Evolutionary conservation across 2,329 filamentous ascomycete species (phyloP).

Genomic region (Cladosporium sp.): DNA sequence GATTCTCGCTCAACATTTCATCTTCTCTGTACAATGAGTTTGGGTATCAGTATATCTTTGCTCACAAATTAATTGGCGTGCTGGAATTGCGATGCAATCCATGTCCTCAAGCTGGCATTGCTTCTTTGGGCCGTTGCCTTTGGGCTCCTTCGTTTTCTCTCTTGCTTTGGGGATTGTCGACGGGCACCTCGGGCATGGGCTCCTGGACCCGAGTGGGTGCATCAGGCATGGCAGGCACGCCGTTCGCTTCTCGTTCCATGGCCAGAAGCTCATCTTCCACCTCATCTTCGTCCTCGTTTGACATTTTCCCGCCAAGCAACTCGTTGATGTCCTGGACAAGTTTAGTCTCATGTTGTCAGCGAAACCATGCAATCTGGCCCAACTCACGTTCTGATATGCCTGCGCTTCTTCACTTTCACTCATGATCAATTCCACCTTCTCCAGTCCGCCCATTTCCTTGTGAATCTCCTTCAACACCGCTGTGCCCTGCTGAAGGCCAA

Average conservation of each 20-base stretch:
- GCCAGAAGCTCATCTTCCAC: conserved; percentile 91
- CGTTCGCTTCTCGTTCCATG: conserved; percentile 60
- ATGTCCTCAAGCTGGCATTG: neutral
- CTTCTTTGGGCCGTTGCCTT: conserved; percentile 1
- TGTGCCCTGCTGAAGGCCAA: conserved; percentile 86
- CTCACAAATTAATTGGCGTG: neutral
- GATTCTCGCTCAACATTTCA: too few species aligned
- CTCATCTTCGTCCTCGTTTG: conserved; percentile 93
- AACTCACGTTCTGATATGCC: conserved; percentile 75
- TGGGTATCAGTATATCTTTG: neutral
- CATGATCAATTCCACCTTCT: conserved; percentile 91
- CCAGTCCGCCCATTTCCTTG: conserved; percentile 89
- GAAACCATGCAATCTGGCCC: conserved; percentile 6
- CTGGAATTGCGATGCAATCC: neutral
- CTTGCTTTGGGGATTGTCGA: conserved; percentile 1
- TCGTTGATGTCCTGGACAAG: conserved; percentile 74
- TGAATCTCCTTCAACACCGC: conserved; percentile 86
- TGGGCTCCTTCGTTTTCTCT: conserved; percentile 7
- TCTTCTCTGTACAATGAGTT: neutral
- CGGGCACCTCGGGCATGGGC: conserved; percentile 28
- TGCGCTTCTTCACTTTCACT: conserved; percentile 84
- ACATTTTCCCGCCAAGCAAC: conserved; percentile 80
- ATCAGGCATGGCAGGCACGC: conserved; percentile 33
- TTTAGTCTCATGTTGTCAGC: neutral
- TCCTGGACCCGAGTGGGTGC: conserved; percentile 26